Evolutionary conservation across 768 basidiomycete species (phyloP), one percentile per base, ranked within the genome.

Genomic region (Rhizopogon vulgaris): DNA sequence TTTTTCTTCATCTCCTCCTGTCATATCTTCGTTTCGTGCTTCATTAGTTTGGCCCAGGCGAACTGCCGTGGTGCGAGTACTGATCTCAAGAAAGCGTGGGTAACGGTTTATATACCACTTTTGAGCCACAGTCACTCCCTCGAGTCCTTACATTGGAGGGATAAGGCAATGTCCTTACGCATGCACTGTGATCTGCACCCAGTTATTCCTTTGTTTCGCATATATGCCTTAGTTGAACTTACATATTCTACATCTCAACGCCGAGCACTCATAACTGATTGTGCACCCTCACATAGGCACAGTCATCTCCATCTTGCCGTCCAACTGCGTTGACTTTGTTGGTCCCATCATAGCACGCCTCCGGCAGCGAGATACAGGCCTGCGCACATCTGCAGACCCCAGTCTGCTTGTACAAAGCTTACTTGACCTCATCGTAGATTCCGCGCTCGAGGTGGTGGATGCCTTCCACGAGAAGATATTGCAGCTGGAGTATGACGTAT

Each of bases 381-480:
- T 89, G 5, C 74, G 85, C 28, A 75, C 72, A 40, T 80, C 82
- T 0, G 79, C 80, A 24, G 88, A 90, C 58, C 73, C 83, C 4
- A 84, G 83, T 10, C 67, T 91, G 11, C 71, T 91, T 7, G 75
- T 90, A 3, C 81, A 90, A 62, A 78, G 78, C 32, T 58, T 91
- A 22, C 69, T 91, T 38, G 88, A 90, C 63, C 71, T 74, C 3
- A 83, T 85, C 42, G 85, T 87, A 11, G 87, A 90, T 63, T 73
- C 78, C 41, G 78, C 82, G 1, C 66, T 88, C 10, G 80, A 83
- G 60, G 79, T 88, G 34, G 74, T 87, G 43, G 85, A 88, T 50
- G 76, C 78, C 52, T 87, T 85, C 56, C 85, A 85, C 51, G 65
- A 72, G 43, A 80, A 78, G 54, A 79, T 89, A 47, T 69, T 79